These are phyloP conservation scores for Corylus heterophylla DNA, from an alignment of 306 rosid species.

Conservation along the genomic window DNA sequence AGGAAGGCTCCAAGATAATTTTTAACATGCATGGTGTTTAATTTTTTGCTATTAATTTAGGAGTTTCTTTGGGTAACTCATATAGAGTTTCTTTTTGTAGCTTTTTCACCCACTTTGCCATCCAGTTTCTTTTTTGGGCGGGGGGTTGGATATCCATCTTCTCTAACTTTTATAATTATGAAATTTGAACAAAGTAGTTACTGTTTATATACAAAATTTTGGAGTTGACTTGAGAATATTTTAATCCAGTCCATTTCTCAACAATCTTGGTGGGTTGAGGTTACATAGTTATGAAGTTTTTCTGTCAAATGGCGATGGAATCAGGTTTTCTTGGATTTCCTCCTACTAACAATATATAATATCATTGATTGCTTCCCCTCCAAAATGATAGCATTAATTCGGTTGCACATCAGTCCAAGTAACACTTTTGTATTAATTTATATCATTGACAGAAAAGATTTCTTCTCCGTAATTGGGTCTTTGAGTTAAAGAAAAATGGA, in stretches of 20 bases:
- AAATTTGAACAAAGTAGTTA: not conserved
- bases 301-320: slow-evolving; percentile 12
- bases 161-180: not conserved
- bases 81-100: not conserved
- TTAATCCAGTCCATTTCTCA: not conserved
- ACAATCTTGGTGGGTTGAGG: not conserved
- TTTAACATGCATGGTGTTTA: not conserved
- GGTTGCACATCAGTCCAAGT: not conserved
- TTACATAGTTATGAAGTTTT: not conserved
- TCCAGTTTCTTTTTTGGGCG: too few relatives aligned
- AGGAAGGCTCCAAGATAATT: not conserved
- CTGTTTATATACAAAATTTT: not conserved
- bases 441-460: too few relatives aligned
- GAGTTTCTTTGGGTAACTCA: not conserved
- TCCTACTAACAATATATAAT: slow-evolving; percentile 1
- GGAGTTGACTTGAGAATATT: not conserved
- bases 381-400: not conserved
- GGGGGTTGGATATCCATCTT: not conserved
- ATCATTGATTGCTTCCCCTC: not conserved
- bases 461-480: too few relatives aligned
- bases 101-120: too few relatives aligned
- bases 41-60: not conserved
- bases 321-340: slow-evolving; percentile 20
- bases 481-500: too few relatives aligned
- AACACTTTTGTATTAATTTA: too few relatives aligned